Base-by-base conservation (phyloP, 2,329 filamentous ascomycete species). In the Trichoderma sp. region DNA sequence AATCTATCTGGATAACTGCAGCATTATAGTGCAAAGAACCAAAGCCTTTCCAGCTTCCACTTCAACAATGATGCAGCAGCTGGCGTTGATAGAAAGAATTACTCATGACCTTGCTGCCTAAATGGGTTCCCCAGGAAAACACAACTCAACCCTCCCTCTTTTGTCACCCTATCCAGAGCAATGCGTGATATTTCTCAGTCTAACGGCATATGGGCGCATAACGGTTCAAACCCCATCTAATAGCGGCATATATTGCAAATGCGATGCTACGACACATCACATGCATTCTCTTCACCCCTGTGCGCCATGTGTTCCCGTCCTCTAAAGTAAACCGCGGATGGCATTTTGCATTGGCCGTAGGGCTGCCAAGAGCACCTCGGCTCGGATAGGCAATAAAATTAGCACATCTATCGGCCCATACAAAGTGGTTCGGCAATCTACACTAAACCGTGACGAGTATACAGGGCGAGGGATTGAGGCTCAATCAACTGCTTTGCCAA, bases 401-500 rank as follows among this genome's bases (percentile, higher is more conserved):
- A 57, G 62, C 52, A 24, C 24, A 33, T 16, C 35, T 13, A 35
- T 37, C 40, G 7, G 8, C 40, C 35, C 5, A 37, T 65, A 37
- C 19, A 24, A 65, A 57, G 19, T n/a, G 27, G 62, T 52, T 56
- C 43, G 52, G 62, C 27, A 27, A 66, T 57, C 61, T 66, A 66
- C 27, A 49, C 62, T 66, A 66, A 58, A 19, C 62, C 62, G 53
- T 29, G 62, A 66, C 27, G 19, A 66, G 62, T 66, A 66, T 66
- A 24, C 62, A 66, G 53, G 62, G 62, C 62, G 62, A 66, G 37
- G 24, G 37, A 43, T 19, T 43, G 40, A 24, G 35, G 31, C 47
- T 47, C 31, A 63, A 57, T 57, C 37, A 5, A 57, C 2, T 19
- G 10, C 19, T 56, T 65, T 56, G 40, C 19, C 37, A 33, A 58